Percentiles rank a stretch among this genome's conserved stretches.
Conservation (phyloP, 768 basidiomycete species). For the Panaeolus cyanescens region DNA sequence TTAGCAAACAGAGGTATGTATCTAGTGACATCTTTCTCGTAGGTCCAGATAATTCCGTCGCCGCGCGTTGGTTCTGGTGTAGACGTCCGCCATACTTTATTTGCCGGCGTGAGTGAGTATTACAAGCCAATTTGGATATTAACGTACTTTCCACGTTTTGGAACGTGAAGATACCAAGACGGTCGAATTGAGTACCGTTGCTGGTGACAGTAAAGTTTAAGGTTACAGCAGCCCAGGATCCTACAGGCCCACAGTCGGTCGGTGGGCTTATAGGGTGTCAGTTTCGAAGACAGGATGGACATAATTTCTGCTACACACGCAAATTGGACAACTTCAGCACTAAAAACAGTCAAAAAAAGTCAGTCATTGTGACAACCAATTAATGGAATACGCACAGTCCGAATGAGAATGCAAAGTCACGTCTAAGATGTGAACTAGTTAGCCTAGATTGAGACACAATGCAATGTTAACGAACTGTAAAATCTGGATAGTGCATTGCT, state of each 20-base stretch:
- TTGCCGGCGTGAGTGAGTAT: neutral
- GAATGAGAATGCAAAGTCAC: constrained; percentile 73
- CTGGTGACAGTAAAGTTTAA: constrained; percentile 78
- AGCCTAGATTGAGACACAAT: neutral
- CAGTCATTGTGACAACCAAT: neutral
- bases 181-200: constrained; percentile 78
- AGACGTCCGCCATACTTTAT: constrained; percentile 74
- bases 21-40: constrained; percentile 73
- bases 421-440: constrained; percentile 36
- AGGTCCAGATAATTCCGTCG: constrained; percentile 79
- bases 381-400: constrained; percentile 48
- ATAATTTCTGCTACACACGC: constrained; percentile 33
- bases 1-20: constrained; percentile 72
- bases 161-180: constrained; percentile 72
- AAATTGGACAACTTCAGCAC: constrained; percentile 65
- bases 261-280: constrained; percentile 54
- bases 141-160: constrained; percentile 74
- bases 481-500: constrained; percentile 66
- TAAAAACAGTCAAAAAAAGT: constrained; percentile 20
- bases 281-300: neutral
- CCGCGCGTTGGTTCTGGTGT: constrained; percentile 72
- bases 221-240: constrained; percentile 75
- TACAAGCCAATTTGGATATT: neutral
- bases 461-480: constrained; percentile 45
- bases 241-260: constrained; percentile 65